Evolutionary conservation across 2,329 filamentous ascomycete genomes (phyloP), one percentile per base, ranked within the genome.

Genomic region (Cytospora chrysosperma): DNA sequence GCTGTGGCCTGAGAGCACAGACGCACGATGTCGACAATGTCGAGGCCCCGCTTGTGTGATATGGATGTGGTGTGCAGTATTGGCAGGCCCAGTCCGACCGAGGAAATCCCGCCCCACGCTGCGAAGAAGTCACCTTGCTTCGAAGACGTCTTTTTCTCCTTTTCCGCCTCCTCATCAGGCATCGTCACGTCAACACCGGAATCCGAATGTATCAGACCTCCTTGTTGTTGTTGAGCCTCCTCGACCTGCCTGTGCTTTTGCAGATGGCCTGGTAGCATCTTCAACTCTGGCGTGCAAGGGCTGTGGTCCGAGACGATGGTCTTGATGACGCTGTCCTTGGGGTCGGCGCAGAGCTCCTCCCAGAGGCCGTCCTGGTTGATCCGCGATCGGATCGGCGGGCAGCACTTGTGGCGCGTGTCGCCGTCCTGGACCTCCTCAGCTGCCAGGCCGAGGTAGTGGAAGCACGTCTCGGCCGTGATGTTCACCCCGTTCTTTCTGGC

Each of bases 291-390:
- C 4, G 95, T 98, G 81, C 95, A 98, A 7, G 95, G 95, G 6
- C 92, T 96, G 80, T 99, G 95, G 73, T 98, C 95, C 0, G 91
- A 96, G 2, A 99, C 95, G 32, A 99, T 85, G 0, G 95, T 98
- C 72, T 88, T 85, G 75, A 99, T 93, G 68, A 96, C 92, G 12
- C 92, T 92, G 70, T 93, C 88, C 0, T 78, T 72, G 12, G 62
- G n/a, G 40, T 64, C 69, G 9, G 82, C 81, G 37, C 82, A 79
- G 10, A 99, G 81, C 76, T 98, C 95, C 9, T 85, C 83, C 95
- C 95, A 99, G 0, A 99, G 83, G 1, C 85, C 85, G 70, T 96
- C 90, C 71, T 94, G 91, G 79, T 97, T 97, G 47, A 82, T 79
- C 70, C 89, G 86, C 67, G 86, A 88, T 61, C 93, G 89, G 74